A percentile compares a stretch with the other conserved stretches of the same genome.
phyloP scores from a whole-genome alignment of 495 filamentous ascomycete species.

The Penicillium pancosmium region DNA sequence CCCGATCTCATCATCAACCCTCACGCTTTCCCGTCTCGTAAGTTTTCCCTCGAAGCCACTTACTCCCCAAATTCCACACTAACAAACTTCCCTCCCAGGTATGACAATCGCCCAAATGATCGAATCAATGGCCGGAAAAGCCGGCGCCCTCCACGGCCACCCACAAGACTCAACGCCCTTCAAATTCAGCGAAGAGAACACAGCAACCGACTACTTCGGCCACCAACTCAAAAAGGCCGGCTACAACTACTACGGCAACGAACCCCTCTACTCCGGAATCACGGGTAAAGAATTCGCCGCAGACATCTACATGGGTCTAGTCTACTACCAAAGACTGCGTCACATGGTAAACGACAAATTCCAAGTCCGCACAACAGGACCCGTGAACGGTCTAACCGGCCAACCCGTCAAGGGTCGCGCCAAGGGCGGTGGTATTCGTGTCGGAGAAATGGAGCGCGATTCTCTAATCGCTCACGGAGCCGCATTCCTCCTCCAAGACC shows the following conservation, averaged over 20 bases:
- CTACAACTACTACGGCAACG: conserved; percentile 97
- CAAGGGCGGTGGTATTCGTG: conserved; percentile 95
- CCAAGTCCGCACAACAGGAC: conserved; percentile 95
- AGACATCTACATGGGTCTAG: conserved; percentile 95
- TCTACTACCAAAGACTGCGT: conserved; percentile 95
- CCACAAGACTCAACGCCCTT: conserved; percentile 95
- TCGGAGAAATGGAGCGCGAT: conserved; percentile 99
- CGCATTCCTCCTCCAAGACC: conserved; percentile 92
- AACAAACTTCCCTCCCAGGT: conserved; percentile 26
- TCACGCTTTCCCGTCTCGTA: conserved; percentile 97
- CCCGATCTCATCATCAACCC: conserved; percentile 99
- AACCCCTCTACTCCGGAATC: conserved; percentile 96
- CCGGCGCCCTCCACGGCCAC: conserved; percentile 89
- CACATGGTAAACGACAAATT: conserved; percentile 99
- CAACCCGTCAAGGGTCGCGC: conserved; percentile 96
- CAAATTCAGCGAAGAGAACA: conserved; percentile 88
- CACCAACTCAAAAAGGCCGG: conserved; percentile 91
- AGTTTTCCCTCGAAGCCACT: conserved; percentile 16
- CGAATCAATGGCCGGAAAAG: conserved; percentile 93
- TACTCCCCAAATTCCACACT: background rate
- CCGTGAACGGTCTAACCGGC: conserved; percentile 83
- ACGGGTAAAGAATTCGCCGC: conserved; percentile 91
- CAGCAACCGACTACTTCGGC: conserved; percentile 92
- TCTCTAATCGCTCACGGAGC: conserved; percentile 92
- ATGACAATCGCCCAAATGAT: conserved; percentile 99